These are phyloP conservation scores for Raphidocelis subcapitata DNA, from an alignment of 139 green algal genomes.

Conservation along the genomic window DNA sequence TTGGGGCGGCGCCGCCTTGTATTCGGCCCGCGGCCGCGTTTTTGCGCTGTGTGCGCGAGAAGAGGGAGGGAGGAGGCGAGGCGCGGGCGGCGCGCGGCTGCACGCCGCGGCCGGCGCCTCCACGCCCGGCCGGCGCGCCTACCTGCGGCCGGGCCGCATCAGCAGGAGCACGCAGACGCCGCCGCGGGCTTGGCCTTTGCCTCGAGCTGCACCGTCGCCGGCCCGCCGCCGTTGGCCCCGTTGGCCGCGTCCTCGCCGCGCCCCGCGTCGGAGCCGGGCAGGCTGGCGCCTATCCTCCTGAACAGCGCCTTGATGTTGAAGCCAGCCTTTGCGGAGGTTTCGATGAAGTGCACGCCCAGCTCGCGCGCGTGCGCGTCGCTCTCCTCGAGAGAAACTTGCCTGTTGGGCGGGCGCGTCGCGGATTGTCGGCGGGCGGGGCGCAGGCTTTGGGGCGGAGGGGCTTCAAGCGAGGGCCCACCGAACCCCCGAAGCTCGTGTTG, in stretches of 20 bases:
- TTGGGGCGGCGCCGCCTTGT: too few relatives aligned
- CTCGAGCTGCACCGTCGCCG: slow-evolving; percentile 34
- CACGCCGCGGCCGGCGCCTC: too few relatives aligned
- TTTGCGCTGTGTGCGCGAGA: too few relatives aligned
- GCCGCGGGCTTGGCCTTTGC: slow-evolving; percentile 5
- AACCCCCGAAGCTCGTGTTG: too few relatives aligned
- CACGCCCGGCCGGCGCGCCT: too few relatives aligned
- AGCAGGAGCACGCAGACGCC: slow-evolving; percentile 48
- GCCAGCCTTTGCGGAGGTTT: slow-evolving; percentile 97
- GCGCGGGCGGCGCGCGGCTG: too few relatives aligned
- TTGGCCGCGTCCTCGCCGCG: slow-evolving; percentile 90
- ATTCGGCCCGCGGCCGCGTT: too few relatives aligned
- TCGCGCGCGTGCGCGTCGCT: slow-evolving; percentile 92
- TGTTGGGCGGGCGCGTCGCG: too few relatives aligned
- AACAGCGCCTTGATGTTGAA: slow-evolving; percentile 99
- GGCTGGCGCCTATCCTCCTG: slow-evolving; percentile 93
- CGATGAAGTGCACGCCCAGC: slow-evolving; percentile 96
- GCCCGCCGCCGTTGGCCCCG: slow-evolving; percentile 87
- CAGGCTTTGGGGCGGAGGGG: too few relatives aligned
- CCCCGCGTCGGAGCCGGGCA: slow-evolving; percentile 91
- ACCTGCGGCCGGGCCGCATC: neutral
- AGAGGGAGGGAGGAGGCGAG: too few relatives aligned
- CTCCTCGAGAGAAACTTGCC: slow-evolving; percentile 97
- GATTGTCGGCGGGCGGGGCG: too few relatives aligned
- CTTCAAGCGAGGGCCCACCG: too few relatives aligned